phyloP scores from a whole-genome alignment of 805 yeast species.

The Candida hungchunana region DNA sequence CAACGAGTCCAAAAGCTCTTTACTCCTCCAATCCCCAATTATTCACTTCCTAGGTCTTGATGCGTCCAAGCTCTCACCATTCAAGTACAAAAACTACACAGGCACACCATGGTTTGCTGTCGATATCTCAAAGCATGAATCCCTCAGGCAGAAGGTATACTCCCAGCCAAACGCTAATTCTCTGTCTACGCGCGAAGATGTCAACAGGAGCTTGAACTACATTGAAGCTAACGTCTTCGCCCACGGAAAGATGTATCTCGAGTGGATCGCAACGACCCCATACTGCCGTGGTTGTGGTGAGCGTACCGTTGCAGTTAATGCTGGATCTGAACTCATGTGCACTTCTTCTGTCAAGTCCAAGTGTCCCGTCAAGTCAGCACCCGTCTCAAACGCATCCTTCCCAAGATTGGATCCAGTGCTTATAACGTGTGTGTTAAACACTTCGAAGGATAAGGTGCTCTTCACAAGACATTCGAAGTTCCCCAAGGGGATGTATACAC shows the following conservation, averaged over 20 bases:
- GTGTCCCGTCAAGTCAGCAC: constrained; percentile 24
- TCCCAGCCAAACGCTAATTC: constrained; percentile 7
- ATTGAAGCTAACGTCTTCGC: constrained; percentile 65
- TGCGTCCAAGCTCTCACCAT: constrained; percentile 32
- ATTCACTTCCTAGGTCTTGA: constrained; percentile 40
- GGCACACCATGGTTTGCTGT: constrained; percentile 67
- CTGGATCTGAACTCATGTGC: constrained; percentile 61
- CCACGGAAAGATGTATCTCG: constrained; percentile 78
- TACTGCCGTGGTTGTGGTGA: constrained; percentile 89
- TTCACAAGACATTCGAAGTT: constrained; percentile 65
- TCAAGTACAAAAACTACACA: constrained; percentile 44
- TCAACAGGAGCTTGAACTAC: constrained; percentile 24
- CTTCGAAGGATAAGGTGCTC: constrained; percentile 56
- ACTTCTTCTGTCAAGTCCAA: constrained; percentile 5
- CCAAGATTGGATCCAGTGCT: constrained; percentile 93
- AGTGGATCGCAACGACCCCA: constrained; percentile 72
- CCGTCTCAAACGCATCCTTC: constrained; percentile 76
- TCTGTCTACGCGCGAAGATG: constrained; percentile 20
- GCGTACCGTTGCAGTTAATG: constrained; percentile 54
- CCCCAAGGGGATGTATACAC: constrained; percentile 57
- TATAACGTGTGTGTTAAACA: constrained; percentile 72
- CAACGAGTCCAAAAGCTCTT: constrained; percentile 9
- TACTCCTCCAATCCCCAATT: constrained; percentile 15
- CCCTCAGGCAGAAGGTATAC: constrained; percentile 10
- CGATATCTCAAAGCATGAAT: constrained; percentile 40